Conservation (phyloP, 1,284 basidiomycete genomes). For the Ganoderma multipileum region DNA sequence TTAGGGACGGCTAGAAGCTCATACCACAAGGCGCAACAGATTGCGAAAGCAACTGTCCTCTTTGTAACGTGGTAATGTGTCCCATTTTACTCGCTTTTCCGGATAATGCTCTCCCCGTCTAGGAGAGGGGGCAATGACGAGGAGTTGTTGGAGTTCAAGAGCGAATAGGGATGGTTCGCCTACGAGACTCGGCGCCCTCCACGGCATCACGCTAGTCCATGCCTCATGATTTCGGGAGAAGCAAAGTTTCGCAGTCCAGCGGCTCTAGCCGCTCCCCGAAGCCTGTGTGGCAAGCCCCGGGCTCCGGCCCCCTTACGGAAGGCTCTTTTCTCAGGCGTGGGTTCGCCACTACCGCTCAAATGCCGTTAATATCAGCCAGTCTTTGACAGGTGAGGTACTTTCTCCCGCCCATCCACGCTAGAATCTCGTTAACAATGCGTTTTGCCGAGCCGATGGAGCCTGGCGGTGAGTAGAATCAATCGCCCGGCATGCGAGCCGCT, state of each 20-base stretch:
- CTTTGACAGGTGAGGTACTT: too few relatives aligned
- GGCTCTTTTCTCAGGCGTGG: background rate
- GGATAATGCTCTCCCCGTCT: background rate
- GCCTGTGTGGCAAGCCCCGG: background rate
- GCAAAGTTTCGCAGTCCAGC: background rate
- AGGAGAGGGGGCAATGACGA: background rate
- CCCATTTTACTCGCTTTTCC: background rate
- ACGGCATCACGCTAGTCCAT: background rate
- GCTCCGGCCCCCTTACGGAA: background rate
- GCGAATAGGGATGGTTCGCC: background rate
- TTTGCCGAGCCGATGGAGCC: background rate
- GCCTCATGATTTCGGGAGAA: background rate
- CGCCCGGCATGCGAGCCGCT: background rate
- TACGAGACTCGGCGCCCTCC: too few relatives aligned
- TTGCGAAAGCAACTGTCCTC: background rate
- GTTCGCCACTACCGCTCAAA: background rate
- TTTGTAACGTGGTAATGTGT: background rate
- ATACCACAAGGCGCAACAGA: background rate
- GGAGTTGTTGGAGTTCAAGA: background rate
- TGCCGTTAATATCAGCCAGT: background rate
- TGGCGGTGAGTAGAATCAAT: background rate
- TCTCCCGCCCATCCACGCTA: background rate
- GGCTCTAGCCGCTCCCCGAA: background rate
- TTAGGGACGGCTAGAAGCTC: background rate
- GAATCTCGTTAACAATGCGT: background rate